Evolutionary conservation across 2,329 filamentous ascomycete species (phyloP).

Genomic region (Trichophyton rubrum): DNA sequence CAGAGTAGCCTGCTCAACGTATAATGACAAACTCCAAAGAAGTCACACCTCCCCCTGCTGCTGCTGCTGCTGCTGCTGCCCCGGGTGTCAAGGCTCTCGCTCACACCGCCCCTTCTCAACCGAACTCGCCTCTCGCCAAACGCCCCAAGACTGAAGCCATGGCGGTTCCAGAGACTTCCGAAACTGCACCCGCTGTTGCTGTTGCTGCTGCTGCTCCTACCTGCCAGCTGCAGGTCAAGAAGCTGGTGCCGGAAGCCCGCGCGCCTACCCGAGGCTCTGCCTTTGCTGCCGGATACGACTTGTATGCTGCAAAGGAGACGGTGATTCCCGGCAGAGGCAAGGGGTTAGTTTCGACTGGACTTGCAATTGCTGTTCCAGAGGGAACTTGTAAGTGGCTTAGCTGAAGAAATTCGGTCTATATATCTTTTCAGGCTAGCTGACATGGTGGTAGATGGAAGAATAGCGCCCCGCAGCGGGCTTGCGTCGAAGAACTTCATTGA

Average conservation of each 20-base stretch:
- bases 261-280: conserved; percentile 79
- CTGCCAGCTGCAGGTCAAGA: conserved; percentile 72
- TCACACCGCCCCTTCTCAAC: conserved; percentile 45
- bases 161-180: conserved; percentile 16
- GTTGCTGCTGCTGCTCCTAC: conserved; percentile 22
- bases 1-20: not conserved
- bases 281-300: conserved; percentile 84
- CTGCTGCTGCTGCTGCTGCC: conserved; percentile 10
- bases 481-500: conserved; percentile 93
- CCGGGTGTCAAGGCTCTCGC: conserved; percentile 17
- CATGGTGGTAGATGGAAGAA: conserved; percentile 56
- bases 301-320: conserved; percentile 66
- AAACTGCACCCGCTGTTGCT: not conserved
- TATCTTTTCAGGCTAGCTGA: conserved; percentile 4
- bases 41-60: conserved; percentile 25
- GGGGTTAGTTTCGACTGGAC: conserved; percentile 77
- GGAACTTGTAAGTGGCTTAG: conserved; percentile 60
- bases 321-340: conserved; percentile 72
- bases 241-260: conserved; percentile 65
- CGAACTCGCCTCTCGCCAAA: conserved; percentile 66
- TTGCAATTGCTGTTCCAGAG: conserved; percentile 78
- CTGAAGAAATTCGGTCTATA: conserved; percentile 2
- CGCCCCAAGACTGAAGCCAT: conserved; percentile 48
- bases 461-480: conserved; percentile 82
- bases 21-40: conserved; percentile 18